Percentiles rank a stretch among this genome's conserved stretches.
Conservation (phyloP, 345 rosid genomes). For the Turnera subulata region DNA sequence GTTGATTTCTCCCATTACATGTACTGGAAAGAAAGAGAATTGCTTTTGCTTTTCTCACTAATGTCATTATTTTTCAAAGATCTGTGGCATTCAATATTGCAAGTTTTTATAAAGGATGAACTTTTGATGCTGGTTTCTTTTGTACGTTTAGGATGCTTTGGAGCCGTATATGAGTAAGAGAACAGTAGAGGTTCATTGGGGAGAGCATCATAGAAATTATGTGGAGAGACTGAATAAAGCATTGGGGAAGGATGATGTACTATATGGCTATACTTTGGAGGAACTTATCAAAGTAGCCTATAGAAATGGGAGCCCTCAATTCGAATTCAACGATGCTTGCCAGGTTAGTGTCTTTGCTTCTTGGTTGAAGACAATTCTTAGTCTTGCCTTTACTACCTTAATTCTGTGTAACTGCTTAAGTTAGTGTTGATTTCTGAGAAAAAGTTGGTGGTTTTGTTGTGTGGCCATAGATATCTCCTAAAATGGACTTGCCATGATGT, state of each 20-base stretch:
- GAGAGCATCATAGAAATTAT: conserved; percentile 58
- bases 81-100: no score
- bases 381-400: no score
- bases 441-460: no score
- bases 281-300: conserved; percentile 80
- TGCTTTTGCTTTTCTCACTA: neutral
- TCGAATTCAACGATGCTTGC: conserved; percentile 82
- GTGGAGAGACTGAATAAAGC: conserved; percentile 68
- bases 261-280: conserved; percentile 80
- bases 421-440: no score
- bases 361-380: conserved; percentile 1
- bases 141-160: conserved; percentile 57
- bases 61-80: neutral
- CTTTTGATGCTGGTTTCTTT: neutral
- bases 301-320: conserved; percentile 79
- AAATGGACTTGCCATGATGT: no score
- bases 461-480: no score
- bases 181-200: conserved; percentile 80
- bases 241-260: conserved; percentile 49
- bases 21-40: neutral
- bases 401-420: no score
- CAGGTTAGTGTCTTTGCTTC: conserved; percentile 38
- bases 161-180: conserved; percentile 82
- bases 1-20: neutral
- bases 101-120: neutral